phyloP scores from a whole-genome alignment of 2,329 filamentous ascomycete genomes.

The Cryphonectria nitschkei region DNA sequence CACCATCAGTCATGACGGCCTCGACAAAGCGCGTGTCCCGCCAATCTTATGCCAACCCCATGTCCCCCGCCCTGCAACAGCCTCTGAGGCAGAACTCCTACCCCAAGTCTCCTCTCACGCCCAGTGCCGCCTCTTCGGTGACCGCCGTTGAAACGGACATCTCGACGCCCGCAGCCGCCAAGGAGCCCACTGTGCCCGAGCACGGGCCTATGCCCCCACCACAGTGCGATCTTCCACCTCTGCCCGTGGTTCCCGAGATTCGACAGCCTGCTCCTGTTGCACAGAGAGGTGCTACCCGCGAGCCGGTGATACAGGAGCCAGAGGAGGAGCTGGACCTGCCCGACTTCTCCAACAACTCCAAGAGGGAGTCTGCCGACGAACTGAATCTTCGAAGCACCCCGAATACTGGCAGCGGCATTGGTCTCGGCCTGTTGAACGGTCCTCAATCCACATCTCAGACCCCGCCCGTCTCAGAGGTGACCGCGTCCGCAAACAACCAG shows the following conservation, averaged over 20 bases:
- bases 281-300: slow-evolving; percentile 30
- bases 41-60: slow-evolving; percentile 32
- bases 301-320: slow-evolving; percentile 12
- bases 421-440: slow-evolving; percentile 26
- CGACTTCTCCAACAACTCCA: slow-evolving; percentile 22
- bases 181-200: slow-evolving; percentile 43
- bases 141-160: slow-evolving; percentile 30
- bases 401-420: slow-evolving; percentile 20
- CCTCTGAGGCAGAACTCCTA: slow-evolving; percentile 51
- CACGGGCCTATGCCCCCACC: slow-evolving; percentile 45
- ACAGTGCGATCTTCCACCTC: slow-evolving; percentile 37
- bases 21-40: slow-evolving; percentile 29
- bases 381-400: slow-evolving; percentile 13
- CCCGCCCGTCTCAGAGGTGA: slow-evolving; percentile 19
- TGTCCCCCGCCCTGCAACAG: slow-evolving; percentile 33
- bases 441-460: slow-evolving; percentile 14
- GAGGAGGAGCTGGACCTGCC: slow-evolving; percentile 22
- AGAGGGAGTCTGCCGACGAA: slow-evolving; percentile 23
- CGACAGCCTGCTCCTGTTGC: slow-evolving; percentile 44
- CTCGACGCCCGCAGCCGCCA: slow-evolving; percentile 31
- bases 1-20: slow-evolving; percentile 23
- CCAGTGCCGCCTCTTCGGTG: slow-evolving; percentile 39
- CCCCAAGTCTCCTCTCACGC: slow-evolving; percentile 44
- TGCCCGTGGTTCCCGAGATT: slow-evolving; percentile 35
- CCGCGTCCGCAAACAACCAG: slow-evolving; percentile 17